Evolutionary conservation across 2,329 filamentous ascomycete genomes (phyloP), one percentile per base, ranked within the genome.

Genomic region (Bipolaris cookei): DNA sequence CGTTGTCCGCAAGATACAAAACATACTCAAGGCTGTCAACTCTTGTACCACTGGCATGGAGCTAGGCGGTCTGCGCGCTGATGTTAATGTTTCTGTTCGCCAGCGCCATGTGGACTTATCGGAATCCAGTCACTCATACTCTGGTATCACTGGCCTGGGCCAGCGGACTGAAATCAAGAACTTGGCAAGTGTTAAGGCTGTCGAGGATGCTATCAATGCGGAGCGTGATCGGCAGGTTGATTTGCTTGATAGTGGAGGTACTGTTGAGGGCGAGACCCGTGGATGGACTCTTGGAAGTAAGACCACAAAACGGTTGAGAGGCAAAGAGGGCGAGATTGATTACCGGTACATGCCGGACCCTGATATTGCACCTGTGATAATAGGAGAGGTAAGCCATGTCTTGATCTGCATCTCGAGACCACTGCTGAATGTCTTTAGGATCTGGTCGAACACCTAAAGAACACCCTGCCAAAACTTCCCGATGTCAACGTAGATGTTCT

Each of bases 321-420:
- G 92, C 23, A 99, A 99, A 76, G 95, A 98, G 76, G 95, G 95
- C 45, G 94, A 97, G 72, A 92, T 98, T 5, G 95, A 99, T 76
- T 99, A 99, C 76, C 85, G 95, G 39, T 99, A 99, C 73, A 98
- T 99, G 94, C 94, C 95, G 0, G 95, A 99, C 74, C 91, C 95
- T 4, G 95, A 99, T 72, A 82, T 99, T 13, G 84, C 86, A 0
- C 92, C 95, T 1, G 81, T 99, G 1, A 73, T 92, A 2, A 89
- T 99, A 58, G 88, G 87, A 6, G 72, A 82, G 1, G 78, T 80
- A 63, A 38, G 68, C 45, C 7, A 2, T 39, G 4, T 13, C 3
- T 4, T 5, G 45, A 37, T 6, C 30, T 10, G 28, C 4, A n/a
- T 10, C 14, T 35, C 4, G 43, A 4, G 7, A 10, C 50, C 16